Conservation (phyloP, 2,329 filamentous ascomycete species). For the Penicillium occitanis region DNA sequence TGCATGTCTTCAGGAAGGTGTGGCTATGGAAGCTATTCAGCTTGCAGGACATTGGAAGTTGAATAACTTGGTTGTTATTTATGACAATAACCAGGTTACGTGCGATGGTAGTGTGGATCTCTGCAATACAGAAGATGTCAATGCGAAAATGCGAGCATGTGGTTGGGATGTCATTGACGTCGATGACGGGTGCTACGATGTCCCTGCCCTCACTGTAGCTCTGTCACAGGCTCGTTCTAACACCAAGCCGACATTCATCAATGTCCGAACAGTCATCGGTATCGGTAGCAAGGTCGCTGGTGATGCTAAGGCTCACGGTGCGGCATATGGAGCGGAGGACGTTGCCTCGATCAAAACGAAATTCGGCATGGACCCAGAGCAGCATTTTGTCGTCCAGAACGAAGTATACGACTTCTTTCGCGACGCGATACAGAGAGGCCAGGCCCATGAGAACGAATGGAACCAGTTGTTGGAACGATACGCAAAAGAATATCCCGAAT, state of each 20-base stretch:
- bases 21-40: constrained; percentile 57
- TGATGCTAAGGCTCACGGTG: constrained; percentile 58
- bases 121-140: constrained; percentile 58
- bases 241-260: constrained; percentile 57
- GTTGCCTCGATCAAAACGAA: constrained; percentile 57
- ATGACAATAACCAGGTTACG: constrained; percentile 62
- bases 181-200: constrained; percentile 54
- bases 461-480: constrained; percentile 48
- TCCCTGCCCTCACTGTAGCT: constrained; percentile 49
- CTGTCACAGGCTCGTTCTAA: constrained; percentile 43
- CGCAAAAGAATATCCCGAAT: constrained; percentile 45
- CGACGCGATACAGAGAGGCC: constrained; percentile 49
- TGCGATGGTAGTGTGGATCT: constrained; percentile 59
- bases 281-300: constrained; percentile 49
- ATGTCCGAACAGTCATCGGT: constrained; percentile 56
- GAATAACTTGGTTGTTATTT: constrained; percentile 58
- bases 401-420: constrained; percentile 55
- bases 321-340: constrained; percentile 56
- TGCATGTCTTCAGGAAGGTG: constrained; percentile 60
- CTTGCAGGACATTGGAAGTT: constrained; percentile 58
- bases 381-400: constrained; percentile 49
- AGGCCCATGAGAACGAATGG: constrained; percentile 52
- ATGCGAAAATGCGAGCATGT: constrained; percentile 58
- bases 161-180: constrained; percentile 59
- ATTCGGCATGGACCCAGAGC: constrained; percentile 52